phyloP scores from a whole-genome alignment of 768 basidiomycete species.

The Nidula microcarpa region DNA sequence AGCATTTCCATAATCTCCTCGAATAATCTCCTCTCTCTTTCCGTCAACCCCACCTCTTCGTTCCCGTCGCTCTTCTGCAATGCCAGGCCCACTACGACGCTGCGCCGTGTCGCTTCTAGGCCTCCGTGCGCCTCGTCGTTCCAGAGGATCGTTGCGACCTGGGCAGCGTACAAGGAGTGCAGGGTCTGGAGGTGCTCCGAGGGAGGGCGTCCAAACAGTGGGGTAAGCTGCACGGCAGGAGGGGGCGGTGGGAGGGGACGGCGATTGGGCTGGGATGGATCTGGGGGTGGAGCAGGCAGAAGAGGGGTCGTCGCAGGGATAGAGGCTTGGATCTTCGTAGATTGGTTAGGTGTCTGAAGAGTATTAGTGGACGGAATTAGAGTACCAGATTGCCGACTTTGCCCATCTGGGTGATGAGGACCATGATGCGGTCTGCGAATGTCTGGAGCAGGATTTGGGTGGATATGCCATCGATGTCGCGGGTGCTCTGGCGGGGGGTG shows the following conservation, averaged over 20 bases:
- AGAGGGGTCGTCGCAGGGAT: slow-evolving; percentile 63
- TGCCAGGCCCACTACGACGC: slow-evolving; percentile 76
- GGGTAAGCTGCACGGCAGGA: slow-evolving; percentile 70
- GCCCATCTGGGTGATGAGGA: slow-evolving; percentile 87
- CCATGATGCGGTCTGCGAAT: slow-evolving; percentile 76
- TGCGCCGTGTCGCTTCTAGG: slow-evolving; percentile 42
- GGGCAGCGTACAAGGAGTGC: slow-evolving; percentile 79
- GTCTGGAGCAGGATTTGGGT: slow-evolving; percentile 80
- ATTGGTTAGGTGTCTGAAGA: neutral
- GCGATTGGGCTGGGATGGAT: slow-evolving; percentile 27
- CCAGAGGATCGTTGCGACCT: slow-evolving; percentile 87
- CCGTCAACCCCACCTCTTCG: slow-evolving; percentile 23
- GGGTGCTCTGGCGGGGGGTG: slow-evolving; percentile 47
- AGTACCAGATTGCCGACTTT: slow-evolving; percentile 86
- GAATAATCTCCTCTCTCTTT: slow-evolving; percentile 43
- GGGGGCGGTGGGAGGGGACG: slow-evolving; percentile 54
- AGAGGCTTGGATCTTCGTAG: slow-evolving; percentile 70
- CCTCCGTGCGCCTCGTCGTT: slow-evolving; percentile 37
- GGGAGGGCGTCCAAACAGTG: slow-evolving; percentile 73
- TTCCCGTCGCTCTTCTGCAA: slow-evolving; percentile 36
- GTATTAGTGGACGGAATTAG: slow-evolving; percentile 3
- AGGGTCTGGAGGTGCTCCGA: slow-evolving; percentile 68
- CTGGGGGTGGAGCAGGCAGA: slow-evolving; percentile 29
- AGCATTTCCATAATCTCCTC: slow-evolving; percentile 47
- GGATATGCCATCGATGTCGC: slow-evolving; percentile 47